Percentiles rank a stretch among this genome's conserved stretches.
These are phyloP conservation scores for Argentina anserina DNA, from an alignment of 306 rosid species.

Conservation along the genomic window DNA sequence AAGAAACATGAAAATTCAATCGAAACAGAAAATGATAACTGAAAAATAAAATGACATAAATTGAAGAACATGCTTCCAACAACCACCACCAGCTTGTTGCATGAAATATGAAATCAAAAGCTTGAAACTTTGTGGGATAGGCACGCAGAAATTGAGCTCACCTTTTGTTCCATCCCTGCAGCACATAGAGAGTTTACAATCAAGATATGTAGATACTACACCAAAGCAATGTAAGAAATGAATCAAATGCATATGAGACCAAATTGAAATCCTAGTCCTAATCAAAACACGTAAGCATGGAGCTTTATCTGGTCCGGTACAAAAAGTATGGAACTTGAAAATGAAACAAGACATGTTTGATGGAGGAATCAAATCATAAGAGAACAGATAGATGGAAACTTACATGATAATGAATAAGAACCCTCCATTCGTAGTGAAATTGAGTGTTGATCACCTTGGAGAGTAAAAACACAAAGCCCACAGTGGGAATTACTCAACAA, in stretches of 20 bases:
- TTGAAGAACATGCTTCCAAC: conserved; percentile 11
- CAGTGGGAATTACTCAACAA: neutral
- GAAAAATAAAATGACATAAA: neutral
- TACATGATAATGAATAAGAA: conserved; percentile 72
- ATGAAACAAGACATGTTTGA: neutral
- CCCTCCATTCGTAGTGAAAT: conserved; percentile 37
- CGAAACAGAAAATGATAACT: neutral
- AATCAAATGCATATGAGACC: neutral
- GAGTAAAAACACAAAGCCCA: conserved; percentile 18
- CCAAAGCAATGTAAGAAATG: neutral
- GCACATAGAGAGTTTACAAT: conserved; percentile 17
- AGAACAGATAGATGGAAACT: conserved; percentile 10
- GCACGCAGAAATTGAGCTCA: conserved; percentile 25
- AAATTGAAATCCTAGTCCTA: neutral
- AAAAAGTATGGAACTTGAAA: neutral
- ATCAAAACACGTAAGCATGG: neutral
- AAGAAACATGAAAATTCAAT: neutral
- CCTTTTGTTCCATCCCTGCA: conserved; percentile 95
- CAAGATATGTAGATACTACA: conserved; percentile 5
- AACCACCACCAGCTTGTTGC: conserved; percentile 4
- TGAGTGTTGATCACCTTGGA: conserved; percentile 47
- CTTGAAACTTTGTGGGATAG: conserved; percentile 7
- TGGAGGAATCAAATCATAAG: neutral
- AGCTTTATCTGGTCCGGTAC: neutral
- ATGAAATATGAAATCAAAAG: neutral